phyloP scores from a whole-genome alignment of 1,139 yeast species.

The Candida dubliniensis region DNA sequence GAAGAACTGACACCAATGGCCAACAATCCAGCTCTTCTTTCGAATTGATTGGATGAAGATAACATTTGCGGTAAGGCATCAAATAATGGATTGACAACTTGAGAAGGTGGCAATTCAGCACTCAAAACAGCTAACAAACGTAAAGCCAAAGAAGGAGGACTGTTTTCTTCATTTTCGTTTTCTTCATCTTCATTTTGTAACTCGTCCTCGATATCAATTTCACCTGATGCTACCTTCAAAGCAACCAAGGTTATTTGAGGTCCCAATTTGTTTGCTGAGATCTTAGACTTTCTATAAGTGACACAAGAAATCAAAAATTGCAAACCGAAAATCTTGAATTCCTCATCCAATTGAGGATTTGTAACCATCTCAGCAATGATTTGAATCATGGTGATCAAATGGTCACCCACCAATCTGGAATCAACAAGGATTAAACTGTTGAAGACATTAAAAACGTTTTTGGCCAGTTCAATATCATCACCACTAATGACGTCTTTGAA shows the following conservation, averaged over 20 bases:
- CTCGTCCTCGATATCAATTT: conserved; percentile 69
- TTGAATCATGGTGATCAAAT: conserved; percentile 65
- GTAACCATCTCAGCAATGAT: conserved; percentile 76
- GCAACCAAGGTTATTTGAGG: conserved; percentile 76
- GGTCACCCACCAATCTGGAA: conserved; percentile 75
- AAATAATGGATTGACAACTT: conserved; percentile 79
- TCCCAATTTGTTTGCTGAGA: conserved; percentile 68
- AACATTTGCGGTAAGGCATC: conserved; percentile 66
- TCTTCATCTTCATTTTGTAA: conserved; percentile 81
- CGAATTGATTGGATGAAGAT: conserved; percentile 62
- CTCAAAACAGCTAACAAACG: conserved; percentile 79
- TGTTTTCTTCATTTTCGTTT: conserved; percentile 88
- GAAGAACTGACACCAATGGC: conserved; percentile 81
- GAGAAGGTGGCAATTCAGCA: conserved; percentile 86
- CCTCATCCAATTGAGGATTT: conserved; percentile 71
- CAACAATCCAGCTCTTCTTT: conserved; percentile 85
- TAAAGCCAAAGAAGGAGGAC: conserved; percentile 76
- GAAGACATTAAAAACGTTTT: conserved; percentile 80
- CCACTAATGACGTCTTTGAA: conserved; percentile 70
- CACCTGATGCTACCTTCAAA: conserved; percentile 77
- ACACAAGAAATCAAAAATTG: conserved; percentile 82
- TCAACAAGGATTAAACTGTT: conserved; percentile 78
- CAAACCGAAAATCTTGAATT: conserved; percentile 78
- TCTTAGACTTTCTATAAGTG: conserved; percentile 67
- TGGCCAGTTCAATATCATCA: conserved; percentile 72